Evolutionary conservation across 208 protist species (phyloP).

Genomic region (Acanthamoeba triangularis): DNA sequence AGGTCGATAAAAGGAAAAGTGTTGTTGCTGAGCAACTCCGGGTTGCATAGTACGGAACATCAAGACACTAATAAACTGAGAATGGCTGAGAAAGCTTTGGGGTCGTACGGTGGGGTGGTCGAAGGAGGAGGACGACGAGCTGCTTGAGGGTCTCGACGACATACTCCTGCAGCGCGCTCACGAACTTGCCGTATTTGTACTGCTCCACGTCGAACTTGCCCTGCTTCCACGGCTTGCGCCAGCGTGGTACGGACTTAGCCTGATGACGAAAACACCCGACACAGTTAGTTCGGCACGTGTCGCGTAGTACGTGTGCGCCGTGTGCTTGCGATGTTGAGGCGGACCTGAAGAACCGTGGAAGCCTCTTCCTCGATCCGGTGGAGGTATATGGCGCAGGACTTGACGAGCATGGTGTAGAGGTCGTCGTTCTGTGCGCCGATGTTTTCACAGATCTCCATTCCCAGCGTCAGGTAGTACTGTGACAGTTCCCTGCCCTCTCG

Average conservation of each 20-base stretch:
- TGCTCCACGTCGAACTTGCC: background rate
- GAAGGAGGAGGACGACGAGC: background rate
- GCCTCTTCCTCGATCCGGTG: background rate
- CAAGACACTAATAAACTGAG: no score
- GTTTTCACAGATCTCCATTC: slow-evolving; percentile 2
- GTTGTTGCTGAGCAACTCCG: no score
- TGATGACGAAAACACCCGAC: background rate
- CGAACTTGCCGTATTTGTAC: slow-evolving; percentile 20
- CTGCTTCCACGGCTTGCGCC: slow-evolving; percentile 29
- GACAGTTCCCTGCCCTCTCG: slow-evolving; percentile 6
- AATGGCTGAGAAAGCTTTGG: background rate
- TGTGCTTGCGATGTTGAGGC: background rate
- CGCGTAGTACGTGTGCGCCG: background rate
- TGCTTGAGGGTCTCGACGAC: background rate
- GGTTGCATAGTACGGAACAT: no score
- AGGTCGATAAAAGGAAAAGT: no score
- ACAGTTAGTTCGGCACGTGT: background rate
- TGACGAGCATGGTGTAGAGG: slow-evolving; percentile 1
- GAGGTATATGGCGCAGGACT: background rate
- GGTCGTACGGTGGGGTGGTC: background rate
- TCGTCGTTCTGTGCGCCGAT: background rate
- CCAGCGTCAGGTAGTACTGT: slow-evolving; percentile 37
- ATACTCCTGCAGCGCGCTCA: background rate
- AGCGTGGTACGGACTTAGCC: background rate
- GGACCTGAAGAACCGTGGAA: background rate